A percentile compares a stretch with the other conserved stretches of the same genome.
phyloP scores from a whole-genome alignment of 140 eudicot species.

The Cichorium intybus region DNA sequence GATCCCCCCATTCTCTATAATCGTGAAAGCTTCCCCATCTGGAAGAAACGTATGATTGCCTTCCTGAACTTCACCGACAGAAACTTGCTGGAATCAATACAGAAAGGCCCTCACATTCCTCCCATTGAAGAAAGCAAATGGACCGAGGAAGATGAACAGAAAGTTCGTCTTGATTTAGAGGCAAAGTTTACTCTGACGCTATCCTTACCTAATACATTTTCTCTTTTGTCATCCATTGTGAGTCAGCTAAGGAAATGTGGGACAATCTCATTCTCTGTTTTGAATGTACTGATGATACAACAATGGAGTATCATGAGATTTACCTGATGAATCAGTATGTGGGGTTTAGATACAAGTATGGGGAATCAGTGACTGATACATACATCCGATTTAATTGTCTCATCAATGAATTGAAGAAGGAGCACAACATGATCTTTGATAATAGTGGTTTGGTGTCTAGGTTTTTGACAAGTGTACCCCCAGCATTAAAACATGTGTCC shows the following conservation, averaged over 20 bases:
- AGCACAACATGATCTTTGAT: not conserved
- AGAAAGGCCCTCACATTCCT: not conserved
- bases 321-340: not conserved
- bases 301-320: not conserved
- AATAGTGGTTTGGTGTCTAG: not conserved
- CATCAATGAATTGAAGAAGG: not conserved
- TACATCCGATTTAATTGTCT: not conserved
- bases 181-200: not conserved
- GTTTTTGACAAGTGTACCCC: not conserved
- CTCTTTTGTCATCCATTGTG: not conserved
- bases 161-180: not conserved
- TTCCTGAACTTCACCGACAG: not conserved
- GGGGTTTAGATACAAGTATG: not conserved
- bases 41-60: not conserved
- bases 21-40: not conserved
- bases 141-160: not conserved
- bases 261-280: not conserved
- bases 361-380: not conserved
- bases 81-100: not conserved
- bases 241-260: not conserved
- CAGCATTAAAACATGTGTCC: not conserved
- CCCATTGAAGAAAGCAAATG: not conserved
- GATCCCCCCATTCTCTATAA: not conserved
- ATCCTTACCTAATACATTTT: not conserved
- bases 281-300: not conserved